Conservation (phyloP, 306 rosid genomes). For the Rosa rugosa region DNA sequence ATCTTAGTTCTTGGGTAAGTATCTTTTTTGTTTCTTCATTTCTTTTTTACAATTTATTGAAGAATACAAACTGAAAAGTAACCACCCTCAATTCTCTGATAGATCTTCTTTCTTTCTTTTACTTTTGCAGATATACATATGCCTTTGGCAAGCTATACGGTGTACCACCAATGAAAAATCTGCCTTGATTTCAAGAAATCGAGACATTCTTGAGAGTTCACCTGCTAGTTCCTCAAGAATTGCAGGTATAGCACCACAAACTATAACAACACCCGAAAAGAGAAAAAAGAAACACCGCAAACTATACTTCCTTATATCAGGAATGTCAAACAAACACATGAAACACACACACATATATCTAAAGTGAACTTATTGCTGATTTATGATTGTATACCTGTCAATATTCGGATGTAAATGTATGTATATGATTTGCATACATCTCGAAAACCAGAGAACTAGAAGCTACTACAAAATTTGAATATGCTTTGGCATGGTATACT, state of each 20-base stretch:
- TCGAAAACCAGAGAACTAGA: constrained; percentile 11
- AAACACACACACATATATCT: constrained; percentile 8
- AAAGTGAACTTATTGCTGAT: constrained; percentile 5
- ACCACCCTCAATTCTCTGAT: background rate
- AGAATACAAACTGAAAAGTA: constrained; percentile 5
- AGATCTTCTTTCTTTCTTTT: constrained; percentile 1
- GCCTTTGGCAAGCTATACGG: constrained; percentile 36
- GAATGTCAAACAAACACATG: background rate
- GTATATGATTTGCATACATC: constrained; percentile 8
- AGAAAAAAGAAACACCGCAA: constrained; percentile 2
- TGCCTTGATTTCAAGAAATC: constrained; percentile 6
- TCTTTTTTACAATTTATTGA: background rate
- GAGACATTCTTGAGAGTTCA: constrained; percentile 20
- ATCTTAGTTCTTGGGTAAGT: constrained; percentile 60
- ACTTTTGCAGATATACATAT: constrained; percentile 45
- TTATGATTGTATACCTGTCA: background rate
- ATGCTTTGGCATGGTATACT: constrained; percentile 18
- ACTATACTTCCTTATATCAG: constrained; percentile 7
- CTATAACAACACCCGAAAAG: background rate
- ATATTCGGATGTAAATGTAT: background rate
- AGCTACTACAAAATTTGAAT: constrained; percentile 2
- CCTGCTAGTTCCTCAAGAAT: constrained; percentile 28
- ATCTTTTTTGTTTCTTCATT: background rate
- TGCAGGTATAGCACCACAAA: constrained; percentile 28
- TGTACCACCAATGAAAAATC: background rate